Evolutionary conservation across 192 early-diverging fungal genomes (phyloP).

Genomic region (Lobulomyces angularis): DNA sequence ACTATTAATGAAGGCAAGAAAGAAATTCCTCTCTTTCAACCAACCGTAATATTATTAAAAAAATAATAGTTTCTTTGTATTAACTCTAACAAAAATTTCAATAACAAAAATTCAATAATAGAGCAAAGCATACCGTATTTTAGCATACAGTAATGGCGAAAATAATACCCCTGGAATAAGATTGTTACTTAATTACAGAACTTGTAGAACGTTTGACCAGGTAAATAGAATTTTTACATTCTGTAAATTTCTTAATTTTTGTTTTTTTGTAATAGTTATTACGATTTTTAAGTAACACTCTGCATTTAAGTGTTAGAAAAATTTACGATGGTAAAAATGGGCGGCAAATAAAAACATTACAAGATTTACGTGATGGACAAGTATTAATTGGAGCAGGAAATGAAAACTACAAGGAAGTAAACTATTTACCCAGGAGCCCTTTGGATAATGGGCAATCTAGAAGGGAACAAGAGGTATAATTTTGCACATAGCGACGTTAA

Average conservation of each 20-base stretch:
- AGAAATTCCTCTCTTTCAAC: slow-evolving; percentile 23
- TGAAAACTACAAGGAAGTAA: slow-evolving; percentile 17
- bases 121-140: slow-evolving; percentile 38
- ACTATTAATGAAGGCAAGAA: slow-evolving; percentile 4
- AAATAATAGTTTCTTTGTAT: neutral
- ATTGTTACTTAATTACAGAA: slow-evolving; percentile 34
- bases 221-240: slow-evolving; percentile 9
- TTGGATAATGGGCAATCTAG: neutral
- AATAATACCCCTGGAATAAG: slow-evolving; percentile 14
- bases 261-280: neutral
- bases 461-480: neutral
- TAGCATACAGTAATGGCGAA: slow-evolving; percentile 34
- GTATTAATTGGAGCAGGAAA: slow-evolving; percentile 24
- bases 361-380: slow-evolving; percentile 26
- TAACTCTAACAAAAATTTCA: slow-evolving; percentile 1
- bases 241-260: neutral
- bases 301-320: slow-evolving; percentile 17
- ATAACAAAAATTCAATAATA: slow-evolving; percentile 2
- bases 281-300: neutral
- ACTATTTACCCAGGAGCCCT: slow-evolving; percentile 19
- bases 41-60: slow-evolving; percentile 14
- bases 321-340: slow-evolving; percentile 35
- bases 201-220: slow-evolving; percentile 39
- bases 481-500: neutral
- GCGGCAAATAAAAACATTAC: slow-evolving; percentile 16